phyloP scores from a whole-genome alignment of 768 basidiomycete species.

The Trametes villosa region DNA sequence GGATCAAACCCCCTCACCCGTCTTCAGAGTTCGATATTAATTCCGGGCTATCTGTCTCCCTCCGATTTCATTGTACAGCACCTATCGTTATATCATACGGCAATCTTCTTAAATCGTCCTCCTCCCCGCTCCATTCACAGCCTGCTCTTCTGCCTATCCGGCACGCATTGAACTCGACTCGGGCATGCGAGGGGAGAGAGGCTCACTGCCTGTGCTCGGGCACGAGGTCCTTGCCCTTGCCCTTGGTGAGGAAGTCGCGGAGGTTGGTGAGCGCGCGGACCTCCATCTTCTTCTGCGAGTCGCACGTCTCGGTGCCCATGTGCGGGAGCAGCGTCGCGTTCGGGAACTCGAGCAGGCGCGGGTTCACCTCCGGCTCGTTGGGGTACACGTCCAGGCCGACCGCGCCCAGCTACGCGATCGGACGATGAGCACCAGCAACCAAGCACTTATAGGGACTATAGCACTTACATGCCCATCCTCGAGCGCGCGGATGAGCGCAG shows the following conservation, averaged over 20 bases:
- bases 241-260: slow-evolving; percentile 66
- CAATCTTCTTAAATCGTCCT: background rate
- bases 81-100: background rate
- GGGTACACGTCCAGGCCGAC: slow-evolving; percentile 89
- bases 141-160: background rate
- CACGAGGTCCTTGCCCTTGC: slow-evolving; percentile 69
- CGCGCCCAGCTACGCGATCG: slow-evolving; percentile 59
- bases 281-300: slow-evolving; percentile 83
- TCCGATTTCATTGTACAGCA: background rate
- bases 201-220: slow-evolving; percentile 47
- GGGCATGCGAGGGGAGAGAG: background rate
- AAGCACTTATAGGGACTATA: background rate
- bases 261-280: slow-evolving; percentile 81
- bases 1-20: too few relatives aligned
- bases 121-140: too few relatives aligned
- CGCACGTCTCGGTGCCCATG: slow-evolving; percentile 88
- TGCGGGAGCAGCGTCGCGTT: slow-evolving; percentile 89
- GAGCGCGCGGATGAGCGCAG: slow-evolving; percentile 81
- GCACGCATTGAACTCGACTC: background rate
- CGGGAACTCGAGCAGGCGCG: slow-evolving; percentile 77
- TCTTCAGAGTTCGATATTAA: too few relatives aligned
- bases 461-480: slow-evolving; percentile 83
- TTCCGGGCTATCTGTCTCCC: too few relatives aligned
- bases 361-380: slow-evolving; percentile 81
- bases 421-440: slow-evolving; percentile 12